phyloP scores from a whole-genome alignment of 305 asterid genomes.

The Fraxinus floribunda region DNA sequence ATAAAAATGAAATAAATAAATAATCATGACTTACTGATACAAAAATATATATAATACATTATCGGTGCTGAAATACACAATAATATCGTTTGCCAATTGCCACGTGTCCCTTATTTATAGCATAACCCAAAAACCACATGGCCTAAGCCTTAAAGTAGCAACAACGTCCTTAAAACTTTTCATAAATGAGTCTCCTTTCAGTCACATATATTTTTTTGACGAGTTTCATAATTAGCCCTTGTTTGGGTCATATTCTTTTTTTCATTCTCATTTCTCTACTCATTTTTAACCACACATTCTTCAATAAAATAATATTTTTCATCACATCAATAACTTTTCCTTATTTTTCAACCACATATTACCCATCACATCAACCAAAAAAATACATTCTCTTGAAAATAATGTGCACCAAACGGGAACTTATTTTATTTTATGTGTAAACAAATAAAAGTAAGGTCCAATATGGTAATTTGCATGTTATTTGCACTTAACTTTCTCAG shows the following conservation, averaged over 20 bases:
- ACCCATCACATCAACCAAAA: too few species aligned
- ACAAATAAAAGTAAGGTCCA: neutral
- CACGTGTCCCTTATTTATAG: neutral
- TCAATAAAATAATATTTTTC: too few species aligned
- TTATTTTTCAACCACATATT: too few species aligned
- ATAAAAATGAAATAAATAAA: too few species aligned
- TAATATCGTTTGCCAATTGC: neutral
- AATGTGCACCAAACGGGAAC: too few species aligned
- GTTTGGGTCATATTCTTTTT: too few species aligned
- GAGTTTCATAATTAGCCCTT: neutral
- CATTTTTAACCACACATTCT: too few species aligned
- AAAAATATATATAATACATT: neutral
- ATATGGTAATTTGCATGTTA: neutral
- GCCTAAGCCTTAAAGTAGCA: neutral
- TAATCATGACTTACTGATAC: neutral
- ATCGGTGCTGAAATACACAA: neutral
- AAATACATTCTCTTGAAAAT: too few species aligned
- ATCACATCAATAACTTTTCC: too few species aligned
- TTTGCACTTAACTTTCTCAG: neutral
- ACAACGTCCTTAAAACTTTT: neutral
- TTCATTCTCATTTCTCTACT: too few species aligned
- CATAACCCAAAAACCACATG: neutral
- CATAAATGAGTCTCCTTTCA: neutral
- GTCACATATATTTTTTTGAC: neutral
- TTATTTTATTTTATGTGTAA: neutral